phyloP scores from a whole-genome alignment of 352 stramenopile genomes.

The Elongisporangium anandrum region DNA sequence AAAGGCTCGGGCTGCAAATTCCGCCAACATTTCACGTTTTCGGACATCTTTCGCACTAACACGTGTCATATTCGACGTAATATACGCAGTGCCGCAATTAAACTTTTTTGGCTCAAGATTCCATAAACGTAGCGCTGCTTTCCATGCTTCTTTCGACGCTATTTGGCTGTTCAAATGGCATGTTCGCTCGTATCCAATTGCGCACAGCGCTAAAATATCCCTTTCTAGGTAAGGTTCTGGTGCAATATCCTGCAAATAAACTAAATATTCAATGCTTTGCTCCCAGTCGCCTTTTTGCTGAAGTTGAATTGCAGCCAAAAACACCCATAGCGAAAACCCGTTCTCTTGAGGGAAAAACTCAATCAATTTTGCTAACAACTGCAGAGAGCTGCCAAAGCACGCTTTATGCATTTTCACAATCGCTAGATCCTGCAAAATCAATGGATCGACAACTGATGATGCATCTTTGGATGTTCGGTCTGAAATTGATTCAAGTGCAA shows the following conservation, averaged over 20 bases:
- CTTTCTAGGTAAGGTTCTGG: slow-evolving; percentile 49
- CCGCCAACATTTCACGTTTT: slow-evolving; percentile 52
- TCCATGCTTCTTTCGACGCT: slow-evolving; percentile 49
- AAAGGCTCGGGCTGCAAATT: slow-evolving; percentile 38
- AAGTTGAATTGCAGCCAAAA: slow-evolving; percentile 56
- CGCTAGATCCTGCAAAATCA: slow-evolving; percentile 52
- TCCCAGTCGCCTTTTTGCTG: slow-evolving; percentile 48
- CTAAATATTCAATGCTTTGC: slow-evolving; percentile 56
- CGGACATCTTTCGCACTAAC: neutral
- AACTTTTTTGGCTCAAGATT: slow-evolving; percentile 33
- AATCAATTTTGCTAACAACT: slow-evolving; percentile 53
- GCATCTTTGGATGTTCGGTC: slow-evolving; percentile 3
- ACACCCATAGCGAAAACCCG: slow-evolving; percentile 44
- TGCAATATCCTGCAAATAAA: slow-evolving; percentile 48
- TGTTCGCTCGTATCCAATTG: slow-evolving; percentile 43
- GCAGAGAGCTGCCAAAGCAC: slow-evolving; percentile 41
- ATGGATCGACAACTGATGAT: slow-evolving; percentile 20
- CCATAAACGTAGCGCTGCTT: slow-evolving; percentile 48
- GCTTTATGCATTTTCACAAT: slow-evolving; percentile 63
- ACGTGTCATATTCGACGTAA: neutral
- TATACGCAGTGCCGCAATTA: neutral
- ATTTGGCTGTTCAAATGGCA: neutral
- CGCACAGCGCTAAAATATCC: slow-evolving; percentile 52
- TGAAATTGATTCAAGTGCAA: slow-evolving; percentile 13
- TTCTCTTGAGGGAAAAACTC: slow-evolving; percentile 45